These are phyloP conservation scores for Platanus orientalis DNA, from an alignment of 164 flowering plant species.

Conservation along the genomic window DNA sequence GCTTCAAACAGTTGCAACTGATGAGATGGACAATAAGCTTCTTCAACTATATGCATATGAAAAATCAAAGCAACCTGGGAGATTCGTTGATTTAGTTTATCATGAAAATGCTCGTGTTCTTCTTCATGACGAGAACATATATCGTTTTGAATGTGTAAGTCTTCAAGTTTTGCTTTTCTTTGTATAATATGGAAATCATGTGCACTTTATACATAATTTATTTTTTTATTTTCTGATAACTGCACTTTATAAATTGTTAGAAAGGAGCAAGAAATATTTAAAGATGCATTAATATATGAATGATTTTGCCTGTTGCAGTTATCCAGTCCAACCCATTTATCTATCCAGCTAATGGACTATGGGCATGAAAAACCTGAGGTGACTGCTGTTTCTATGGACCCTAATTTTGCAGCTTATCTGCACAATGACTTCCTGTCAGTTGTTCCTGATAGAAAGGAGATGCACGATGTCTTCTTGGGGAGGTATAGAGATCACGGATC, in stretches of 20 bases:
- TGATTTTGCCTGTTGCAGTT: conserved; percentile 39
- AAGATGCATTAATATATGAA: neutral
- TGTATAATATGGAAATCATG: conserved; percentile 1
- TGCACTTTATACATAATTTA: too few relatives aligned
- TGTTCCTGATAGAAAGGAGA: conserved; percentile 48
- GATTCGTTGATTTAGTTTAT: conserved; percentile 72
- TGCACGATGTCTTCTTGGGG: conserved; percentile 53
- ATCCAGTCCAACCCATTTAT: conserved; percentile 50
- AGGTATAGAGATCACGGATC: conserved; percentile 36
- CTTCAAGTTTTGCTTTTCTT: neutral
- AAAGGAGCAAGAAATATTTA: neutral
- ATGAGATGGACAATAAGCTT: conserved; percentile 88
- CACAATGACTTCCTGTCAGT: conserved; percentile 65
- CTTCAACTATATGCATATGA: conserved; percentile 91
- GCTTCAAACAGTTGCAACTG: conserved; percentile 82
- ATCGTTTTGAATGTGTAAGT: conserved; percentile 86
- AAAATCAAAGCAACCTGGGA: conserved; percentile 60
- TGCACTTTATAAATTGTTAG: too few relatives aligned
- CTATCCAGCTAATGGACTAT: conserved; percentile 83
- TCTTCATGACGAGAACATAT: conserved; percentile 84
- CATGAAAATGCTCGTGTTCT: conserved; percentile 84
- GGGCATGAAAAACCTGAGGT: conserved; percentile 79
- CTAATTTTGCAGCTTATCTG: conserved; percentile 69
- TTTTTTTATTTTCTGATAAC: too few relatives aligned
- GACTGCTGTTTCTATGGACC: conserved; percentile 75